phyloP scores from a whole-genome alignment of 345 rosid species.

The Hibiscus mutabilis region DNA sequence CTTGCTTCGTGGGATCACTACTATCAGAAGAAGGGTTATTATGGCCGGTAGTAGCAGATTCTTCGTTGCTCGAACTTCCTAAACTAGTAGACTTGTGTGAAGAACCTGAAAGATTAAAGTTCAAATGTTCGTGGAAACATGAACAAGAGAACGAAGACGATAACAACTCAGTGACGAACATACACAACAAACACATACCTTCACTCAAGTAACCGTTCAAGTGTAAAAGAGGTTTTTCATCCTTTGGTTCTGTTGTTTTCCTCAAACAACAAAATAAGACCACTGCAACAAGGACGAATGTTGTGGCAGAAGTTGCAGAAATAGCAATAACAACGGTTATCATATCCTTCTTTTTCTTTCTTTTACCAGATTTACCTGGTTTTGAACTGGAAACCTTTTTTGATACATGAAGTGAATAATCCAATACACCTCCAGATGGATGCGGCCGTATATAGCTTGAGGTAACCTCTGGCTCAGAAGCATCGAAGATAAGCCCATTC shows the following conservation, averaged over 20 bases:
- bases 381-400: neutral
- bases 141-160: neutral
- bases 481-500: conserved; percentile 11
- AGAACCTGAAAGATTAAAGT: conserved; percentile 48
- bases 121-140: neutral
- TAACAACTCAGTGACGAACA: neutral
- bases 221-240: conserved; percentile 68
- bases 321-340: conserved; percentile 40
- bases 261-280: conserved; percentile 48
- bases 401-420: conserved; percentile 1
- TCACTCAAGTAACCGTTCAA: conserved; percentile 38
- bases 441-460: conserved; percentile 20
- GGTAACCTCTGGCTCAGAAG: conserved; percentile 8
- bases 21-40: conserved; percentile 23
- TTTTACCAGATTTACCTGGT: conserved; percentile 10
- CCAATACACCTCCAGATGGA: conserved; percentile 15
- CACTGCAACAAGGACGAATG: conserved; percentile 49
- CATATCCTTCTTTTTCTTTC: conserved; percentile 11
- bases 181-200: conserved; percentile 32
- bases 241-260: conserved; percentile 31
- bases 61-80: conserved; percentile 27
- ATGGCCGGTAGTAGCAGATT: conserved; percentile 10
- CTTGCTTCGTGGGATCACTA: conserved; percentile 24
- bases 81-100: conserved; percentile 37
- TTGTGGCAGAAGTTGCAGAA: conserved; percentile 43